A percentile compares a stretch with the other conserved stretches of the same genome.
Conservation (phyloP, 2,329 filamentous ascomycete species). For the Stagonosporopsis tanaceti region DNA sequence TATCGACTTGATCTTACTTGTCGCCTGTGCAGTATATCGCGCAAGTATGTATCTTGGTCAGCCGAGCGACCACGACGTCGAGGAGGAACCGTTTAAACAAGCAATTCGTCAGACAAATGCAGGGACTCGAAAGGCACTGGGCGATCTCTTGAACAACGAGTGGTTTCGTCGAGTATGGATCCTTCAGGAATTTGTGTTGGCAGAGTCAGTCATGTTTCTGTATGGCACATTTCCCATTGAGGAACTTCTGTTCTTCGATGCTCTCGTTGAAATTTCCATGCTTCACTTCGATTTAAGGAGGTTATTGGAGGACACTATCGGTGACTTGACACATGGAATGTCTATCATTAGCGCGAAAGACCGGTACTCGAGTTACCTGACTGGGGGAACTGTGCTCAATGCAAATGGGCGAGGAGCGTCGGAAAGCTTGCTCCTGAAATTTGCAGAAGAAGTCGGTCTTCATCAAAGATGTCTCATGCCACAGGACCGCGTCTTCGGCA, state of each 20-base stretch:
- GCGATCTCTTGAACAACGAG: constrained; percentile 4
- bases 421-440: background rate
- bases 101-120: background rate
- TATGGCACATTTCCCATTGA: background rate
- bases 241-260: background rate
- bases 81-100: background rate
- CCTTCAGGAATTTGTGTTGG: constrained; percentile 11
- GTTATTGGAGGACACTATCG: background rate
- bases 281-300: background rate
- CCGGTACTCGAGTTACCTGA: no score
- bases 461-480: background rate
- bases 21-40: background rate
- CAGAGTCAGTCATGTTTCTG: constrained; percentile 1
- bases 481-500: background rate
- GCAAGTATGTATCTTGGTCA: no score
- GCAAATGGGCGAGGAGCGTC: no score
- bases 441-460: background rate
- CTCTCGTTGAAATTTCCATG: background rate
- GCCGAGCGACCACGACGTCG: background rate
- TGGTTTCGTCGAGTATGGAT: constrained; percentile 15
- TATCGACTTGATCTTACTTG: background rate
- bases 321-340: background rate
- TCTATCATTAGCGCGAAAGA: background rate
- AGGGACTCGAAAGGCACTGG: background rate
- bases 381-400: no score